Evolutionary conservation across 306 rosid genomes (phyloP).

Genomic region (Quillaja saponaria): DNA sequence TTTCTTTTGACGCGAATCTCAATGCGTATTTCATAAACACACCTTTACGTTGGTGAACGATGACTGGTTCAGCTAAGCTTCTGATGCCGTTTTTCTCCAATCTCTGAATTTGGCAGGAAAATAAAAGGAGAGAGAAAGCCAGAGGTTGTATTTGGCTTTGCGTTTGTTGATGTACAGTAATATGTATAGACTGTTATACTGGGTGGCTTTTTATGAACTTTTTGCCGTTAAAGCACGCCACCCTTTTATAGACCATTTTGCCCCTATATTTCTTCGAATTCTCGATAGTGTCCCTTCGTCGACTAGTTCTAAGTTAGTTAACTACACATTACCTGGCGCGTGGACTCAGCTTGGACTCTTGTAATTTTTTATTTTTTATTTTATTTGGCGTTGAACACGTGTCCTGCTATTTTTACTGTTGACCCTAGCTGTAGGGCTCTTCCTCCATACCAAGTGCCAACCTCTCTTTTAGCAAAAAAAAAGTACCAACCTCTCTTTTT

Average conservation of each 20-base stretch:
- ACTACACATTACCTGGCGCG: background rate
- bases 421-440: too few species aligned
- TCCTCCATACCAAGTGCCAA: too few species aligned
- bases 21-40: conserved; percentile 29
- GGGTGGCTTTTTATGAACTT: conserved; percentile 41
- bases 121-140: background rate
- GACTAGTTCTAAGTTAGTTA: background rate
- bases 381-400: too few species aligned
- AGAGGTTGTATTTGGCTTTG: too few species aligned
- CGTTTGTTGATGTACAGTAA: too few species aligned
- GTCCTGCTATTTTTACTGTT: too few species aligned
- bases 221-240: conserved; percentile 70
- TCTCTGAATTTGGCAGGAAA: conserved; percentile 29
- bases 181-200: conserved; percentile 50
- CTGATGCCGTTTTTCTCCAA: conserved; percentile 48
- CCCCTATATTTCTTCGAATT: conserved; percentile 19
- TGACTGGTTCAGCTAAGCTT: conserved; percentile 21
- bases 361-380: background rate
- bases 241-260: conserved; percentile 37
- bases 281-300: background rate
- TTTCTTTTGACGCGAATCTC: conserved; percentile 69
- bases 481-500: too few species aligned
- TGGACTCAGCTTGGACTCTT: background rate
- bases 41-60: conserved; percentile 19
- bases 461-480: too few species aligned